Conservation (phyloP, 2,329 filamentous ascomycete species). For the Chaetomium globosum region DNA sequence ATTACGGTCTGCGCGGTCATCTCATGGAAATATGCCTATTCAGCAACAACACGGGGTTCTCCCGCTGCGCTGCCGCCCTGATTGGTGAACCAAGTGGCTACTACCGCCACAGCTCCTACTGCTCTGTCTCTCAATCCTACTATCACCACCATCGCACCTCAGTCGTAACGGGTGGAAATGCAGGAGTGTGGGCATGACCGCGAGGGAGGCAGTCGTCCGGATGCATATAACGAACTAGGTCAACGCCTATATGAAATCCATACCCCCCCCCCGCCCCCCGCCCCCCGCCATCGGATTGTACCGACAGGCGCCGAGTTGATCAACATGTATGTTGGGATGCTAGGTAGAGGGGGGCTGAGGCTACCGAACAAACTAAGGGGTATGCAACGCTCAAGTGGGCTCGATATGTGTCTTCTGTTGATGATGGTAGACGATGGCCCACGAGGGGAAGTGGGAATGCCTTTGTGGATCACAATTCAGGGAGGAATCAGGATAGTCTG, state of each 20-base stretch:
- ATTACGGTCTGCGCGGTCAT: slow-evolving; percentile 2
- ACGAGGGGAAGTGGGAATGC: no score
- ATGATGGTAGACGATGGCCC: background rate
- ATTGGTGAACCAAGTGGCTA: background rate
- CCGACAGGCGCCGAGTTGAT: background rate
- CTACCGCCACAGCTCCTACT: background rate
- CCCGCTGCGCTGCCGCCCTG: slow-evolving; percentile 3
- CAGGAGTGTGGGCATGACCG: background rate
- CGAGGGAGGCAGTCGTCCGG: slow-evolving; percentile 9
- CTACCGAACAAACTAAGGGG: background rate
- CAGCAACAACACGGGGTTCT: slow-evolving; percentile 7
- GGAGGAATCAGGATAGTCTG: no score
- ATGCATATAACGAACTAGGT: background rate
- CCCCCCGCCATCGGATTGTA: background rate
- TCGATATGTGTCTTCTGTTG: background rate
- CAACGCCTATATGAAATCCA: background rate
- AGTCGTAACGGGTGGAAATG: background rate
- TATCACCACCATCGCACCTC: no score
- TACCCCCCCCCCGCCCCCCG: no score
- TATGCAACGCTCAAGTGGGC: background rate
- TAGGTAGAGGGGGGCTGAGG: background rate
- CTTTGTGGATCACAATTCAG: no score
- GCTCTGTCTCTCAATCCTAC: background rate
- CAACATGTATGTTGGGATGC: background rate
- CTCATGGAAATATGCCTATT: background rate